phyloP scores from a whole-genome alignment of 2,329 filamentous ascomycete species.

The Hypoxylon sp. region DNA sequence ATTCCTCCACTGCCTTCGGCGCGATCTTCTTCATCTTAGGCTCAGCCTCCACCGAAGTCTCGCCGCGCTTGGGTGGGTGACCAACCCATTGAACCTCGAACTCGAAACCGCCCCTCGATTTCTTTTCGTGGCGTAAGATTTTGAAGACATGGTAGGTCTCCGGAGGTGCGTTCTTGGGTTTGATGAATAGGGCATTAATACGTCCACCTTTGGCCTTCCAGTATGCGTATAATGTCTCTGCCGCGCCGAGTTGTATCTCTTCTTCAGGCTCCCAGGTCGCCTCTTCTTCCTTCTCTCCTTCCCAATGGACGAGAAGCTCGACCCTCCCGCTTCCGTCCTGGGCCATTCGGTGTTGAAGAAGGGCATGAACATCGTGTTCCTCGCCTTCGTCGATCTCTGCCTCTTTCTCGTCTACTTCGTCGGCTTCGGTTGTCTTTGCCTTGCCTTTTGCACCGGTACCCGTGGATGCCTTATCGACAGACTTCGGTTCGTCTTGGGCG shows the following conservation, averaged over 20 bases:
- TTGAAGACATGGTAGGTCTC: slow-evolving; percentile 53
- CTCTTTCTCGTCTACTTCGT: slow-evolving; percentile 21
- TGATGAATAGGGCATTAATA: slow-evolving; percentile 51
- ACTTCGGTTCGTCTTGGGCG: slow-evolving; percentile 15
- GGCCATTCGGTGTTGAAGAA: slow-evolving; percentile 51
- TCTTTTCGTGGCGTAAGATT: slow-evolving; percentile 52
- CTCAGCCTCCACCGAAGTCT: slow-evolving; percentile 54
- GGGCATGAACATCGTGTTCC: slow-evolving; percentile 48
- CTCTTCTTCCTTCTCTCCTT: slow-evolving; percentile 47
- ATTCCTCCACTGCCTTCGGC: slow-evolving; percentile 47
- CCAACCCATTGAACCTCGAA: slow-evolving; percentile 56
- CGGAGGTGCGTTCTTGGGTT: slow-evolving; percentile 46
- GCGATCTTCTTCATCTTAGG: slow-evolving; percentile 51
- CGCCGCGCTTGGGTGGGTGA: slow-evolving; percentile 49
- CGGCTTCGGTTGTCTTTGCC: slow-evolving; percentile 18
- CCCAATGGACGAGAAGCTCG: slow-evolving; percentile 55
- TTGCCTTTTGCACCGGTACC: slow-evolving; percentile 38
- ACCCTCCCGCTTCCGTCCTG: slow-evolving; percentile 46
- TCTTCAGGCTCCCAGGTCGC: slow-evolving; percentile 56
- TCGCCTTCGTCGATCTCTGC: slow-evolving; percentile 44
- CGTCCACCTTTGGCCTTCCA: slow-evolving; percentile 55
- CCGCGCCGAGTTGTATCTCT: slow-evolving; percentile 55
- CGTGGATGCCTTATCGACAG: slow-evolving; percentile 13
- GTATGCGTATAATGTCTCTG: slow-evolving; percentile 54
- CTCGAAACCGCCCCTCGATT: slow-evolving; percentile 49